Conservation (phyloP, 2,329 filamentous ascomycete genomes). For the Colletotrichum paranaense region DNA sequence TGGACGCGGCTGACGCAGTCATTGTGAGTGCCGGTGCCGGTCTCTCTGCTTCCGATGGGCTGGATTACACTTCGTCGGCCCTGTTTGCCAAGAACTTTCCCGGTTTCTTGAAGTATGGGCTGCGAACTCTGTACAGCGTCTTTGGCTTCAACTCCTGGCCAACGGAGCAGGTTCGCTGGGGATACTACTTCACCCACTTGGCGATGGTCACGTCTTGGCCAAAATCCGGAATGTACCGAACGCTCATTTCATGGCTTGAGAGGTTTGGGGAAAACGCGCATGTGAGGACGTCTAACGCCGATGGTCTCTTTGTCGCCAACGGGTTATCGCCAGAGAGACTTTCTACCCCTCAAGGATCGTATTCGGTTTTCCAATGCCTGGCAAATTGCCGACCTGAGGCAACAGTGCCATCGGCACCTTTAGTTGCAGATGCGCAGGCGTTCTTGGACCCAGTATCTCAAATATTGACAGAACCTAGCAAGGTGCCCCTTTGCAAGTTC, state of each 20-base stretch:
- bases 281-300: slow-evolving; percentile 47
- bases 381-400: slow-evolving; percentile 43
- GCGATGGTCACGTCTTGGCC: slow-evolving; percentile 42
- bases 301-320: slow-evolving; percentile 44
- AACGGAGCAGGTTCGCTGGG: slow-evolving; percentile 44
- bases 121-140: slow-evolving; percentile 46
- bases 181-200: slow-evolving; percentile 47
- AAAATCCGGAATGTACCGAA: slow-evolving; percentile 38
- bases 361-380: slow-evolving; percentile 44
- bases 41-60: slow-evolving; percentile 46
- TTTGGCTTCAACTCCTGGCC: slow-evolving; percentile 45
- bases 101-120: slow-evolving; percentile 42
- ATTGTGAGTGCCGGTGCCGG: slow-evolving; percentile 47
- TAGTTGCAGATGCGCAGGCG: slow-evolving; percentile 39
- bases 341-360: slow-evolving; percentile 46
- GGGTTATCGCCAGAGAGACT: slow-evolving; percentile 40
- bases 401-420: slow-evolving; percentile 38
- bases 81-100: slow-evolving; percentile 46
- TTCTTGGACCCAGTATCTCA: slow-evolving; percentile 40
- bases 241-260: slow-evolving; percentile 31
- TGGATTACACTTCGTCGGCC: slow-evolving; percentile 45
- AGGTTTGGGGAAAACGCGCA: slow-evolving; percentile 24
- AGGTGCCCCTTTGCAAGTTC: slow-evolving; percentile 35
- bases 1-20: slow-evolving; percentile 40
- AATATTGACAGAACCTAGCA: slow-evolving; percentile 30